phyloP scores from a whole-genome alignment of 768 basidiomycete species.

The Suillus hirtellus region DNA sequence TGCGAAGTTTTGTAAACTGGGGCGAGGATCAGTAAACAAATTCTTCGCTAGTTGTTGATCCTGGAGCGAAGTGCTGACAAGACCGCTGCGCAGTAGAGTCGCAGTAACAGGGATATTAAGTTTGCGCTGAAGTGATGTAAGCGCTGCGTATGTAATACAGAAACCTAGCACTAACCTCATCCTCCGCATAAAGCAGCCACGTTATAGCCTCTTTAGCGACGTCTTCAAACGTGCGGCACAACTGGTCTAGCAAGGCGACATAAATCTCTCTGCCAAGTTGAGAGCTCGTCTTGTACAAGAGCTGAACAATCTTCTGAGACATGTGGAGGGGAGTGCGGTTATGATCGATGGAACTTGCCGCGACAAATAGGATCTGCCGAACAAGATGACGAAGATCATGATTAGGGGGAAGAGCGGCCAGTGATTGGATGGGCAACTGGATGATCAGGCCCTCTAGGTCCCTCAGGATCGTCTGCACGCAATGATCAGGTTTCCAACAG shows the following conservation, averaged over 20 bases:
- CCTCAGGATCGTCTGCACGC: conserved; percentile 28
- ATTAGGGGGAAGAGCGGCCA: conserved; percentile 72
- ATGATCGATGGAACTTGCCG: conserved; percentile 75
- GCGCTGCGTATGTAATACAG: not conserved
- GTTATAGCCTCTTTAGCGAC: conserved; percentile 96
- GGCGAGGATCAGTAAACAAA: conserved; percentile 74
- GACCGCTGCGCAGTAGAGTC: conserved; percentile 79
- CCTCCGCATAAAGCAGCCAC: conserved; percentile 96
- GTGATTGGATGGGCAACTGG: conserved; percentile 71
- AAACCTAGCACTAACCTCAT: conserved; percentile 63
- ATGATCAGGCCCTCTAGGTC: conserved; percentile 83
- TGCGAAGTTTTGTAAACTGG: conserved; percentile 77
- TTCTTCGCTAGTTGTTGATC: conserved; percentile 91
- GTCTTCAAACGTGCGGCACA: conserved; percentile 87
- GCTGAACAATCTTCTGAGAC: conserved; percentile 96
- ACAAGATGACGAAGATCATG: conserved; percentile 87
- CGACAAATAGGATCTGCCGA: conserved; percentile 78
- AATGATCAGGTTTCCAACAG: conserved; percentile 8
- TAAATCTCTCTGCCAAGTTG: conserved; percentile 92
- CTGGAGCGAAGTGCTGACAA: conserved; percentile 74
- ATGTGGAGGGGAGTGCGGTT: conserved; percentile 88
- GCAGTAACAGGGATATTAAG: conserved; percentile 94
- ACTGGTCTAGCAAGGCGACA: conserved; percentile 82
- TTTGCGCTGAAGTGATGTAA: conserved; percentile 67
- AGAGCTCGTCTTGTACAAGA: conserved; percentile 85